Conservation (phyloP, 768 basidiomycete species). For the Phanerochaete sordida region DNA sequence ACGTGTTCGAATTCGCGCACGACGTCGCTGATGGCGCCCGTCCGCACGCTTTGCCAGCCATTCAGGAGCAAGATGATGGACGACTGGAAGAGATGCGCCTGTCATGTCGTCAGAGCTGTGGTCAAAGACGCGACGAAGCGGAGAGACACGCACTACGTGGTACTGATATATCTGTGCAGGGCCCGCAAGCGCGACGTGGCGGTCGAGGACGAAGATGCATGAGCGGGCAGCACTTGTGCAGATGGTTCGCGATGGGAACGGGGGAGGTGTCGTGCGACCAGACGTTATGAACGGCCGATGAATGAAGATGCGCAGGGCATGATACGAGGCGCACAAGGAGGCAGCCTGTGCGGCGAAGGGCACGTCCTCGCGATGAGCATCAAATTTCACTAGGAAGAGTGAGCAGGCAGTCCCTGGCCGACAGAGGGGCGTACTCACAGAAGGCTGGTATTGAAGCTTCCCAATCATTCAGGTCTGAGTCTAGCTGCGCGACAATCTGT, state of each 20-base stretch:
- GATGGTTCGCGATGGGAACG: constrained; percentile 45
- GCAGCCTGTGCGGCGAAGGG: constrained; percentile 32
- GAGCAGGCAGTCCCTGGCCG: too few relatives aligned
- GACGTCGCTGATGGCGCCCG: constrained; percentile 37
- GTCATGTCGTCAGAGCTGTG: constrained; percentile 2
- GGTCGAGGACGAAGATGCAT: constrained; percentile 39
- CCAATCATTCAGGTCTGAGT: constrained; percentile 61
- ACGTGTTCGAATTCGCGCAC: constrained; percentile 49
- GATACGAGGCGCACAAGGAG: constrained; percentile 38
- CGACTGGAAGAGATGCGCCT: constrained; percentile 29
- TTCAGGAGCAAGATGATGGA: constrained; percentile 52
- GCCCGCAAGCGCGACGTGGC: constrained; percentile 21
- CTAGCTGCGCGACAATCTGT: constrained; percentile 55
- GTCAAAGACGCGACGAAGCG: background rate
- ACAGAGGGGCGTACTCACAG: constrained; percentile 13
- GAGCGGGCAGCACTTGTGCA: constrained; percentile 47
- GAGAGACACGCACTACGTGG: background rate
- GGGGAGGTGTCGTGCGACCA: constrained; percentile 36
- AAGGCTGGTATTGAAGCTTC: constrained; percentile 59
- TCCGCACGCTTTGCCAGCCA: constrained; percentile 48
- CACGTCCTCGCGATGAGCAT: constrained; percentile 16
- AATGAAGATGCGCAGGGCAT: constrained; percentile 56
- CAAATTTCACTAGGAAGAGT: constrained; percentile 18
- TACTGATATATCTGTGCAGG: background rate
- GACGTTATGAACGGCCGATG: constrained; percentile 79